Conservation (phyloP, 257 asterid species). For the Primulina tabacum region DNA sequence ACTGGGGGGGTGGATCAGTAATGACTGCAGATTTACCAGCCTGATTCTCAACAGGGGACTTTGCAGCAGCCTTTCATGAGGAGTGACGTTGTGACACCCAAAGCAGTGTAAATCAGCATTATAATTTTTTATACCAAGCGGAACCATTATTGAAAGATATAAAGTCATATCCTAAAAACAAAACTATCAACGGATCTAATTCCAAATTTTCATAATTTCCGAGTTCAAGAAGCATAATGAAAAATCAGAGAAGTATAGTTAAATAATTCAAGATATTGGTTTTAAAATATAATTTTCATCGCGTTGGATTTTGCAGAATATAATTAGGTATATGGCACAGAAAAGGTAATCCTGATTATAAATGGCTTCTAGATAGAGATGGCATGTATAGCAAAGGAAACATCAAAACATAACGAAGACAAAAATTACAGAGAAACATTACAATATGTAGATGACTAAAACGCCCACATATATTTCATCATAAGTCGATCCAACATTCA, state of each 20-base stretch:
- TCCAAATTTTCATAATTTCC: neutral
- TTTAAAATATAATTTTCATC: conserved; percentile 1
- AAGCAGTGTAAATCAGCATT: conserved; percentile 25
- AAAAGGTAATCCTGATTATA: neutral
- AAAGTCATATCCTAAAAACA: conserved; percentile 8
- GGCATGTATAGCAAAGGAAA: neutral
- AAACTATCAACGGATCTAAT: neutral
- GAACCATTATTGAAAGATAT: neutral
- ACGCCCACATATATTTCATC: neutral
- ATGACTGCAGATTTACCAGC: conserved; percentile 41
- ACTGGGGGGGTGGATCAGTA: conserved; percentile 37
- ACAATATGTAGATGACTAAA: neutral
- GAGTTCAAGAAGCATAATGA: neutral
- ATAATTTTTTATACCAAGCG: conserved; percentile 2
- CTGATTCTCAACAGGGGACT: conserved; percentile 40
- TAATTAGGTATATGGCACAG: neutral
- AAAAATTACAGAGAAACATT: neutral
- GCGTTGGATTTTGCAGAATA: neutral
- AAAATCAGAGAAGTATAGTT: neutral
- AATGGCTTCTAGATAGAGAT: neutral
- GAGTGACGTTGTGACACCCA: conserved; percentile 41
- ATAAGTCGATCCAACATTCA: neutral
- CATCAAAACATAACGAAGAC: neutral
- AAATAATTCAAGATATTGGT: neutral
- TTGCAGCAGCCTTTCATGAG: conserved; percentile 34